phyloP scores from a whole-genome alignment of 2,329 filamentous ascomycete species.

The Zalaria obscura region DNA sequence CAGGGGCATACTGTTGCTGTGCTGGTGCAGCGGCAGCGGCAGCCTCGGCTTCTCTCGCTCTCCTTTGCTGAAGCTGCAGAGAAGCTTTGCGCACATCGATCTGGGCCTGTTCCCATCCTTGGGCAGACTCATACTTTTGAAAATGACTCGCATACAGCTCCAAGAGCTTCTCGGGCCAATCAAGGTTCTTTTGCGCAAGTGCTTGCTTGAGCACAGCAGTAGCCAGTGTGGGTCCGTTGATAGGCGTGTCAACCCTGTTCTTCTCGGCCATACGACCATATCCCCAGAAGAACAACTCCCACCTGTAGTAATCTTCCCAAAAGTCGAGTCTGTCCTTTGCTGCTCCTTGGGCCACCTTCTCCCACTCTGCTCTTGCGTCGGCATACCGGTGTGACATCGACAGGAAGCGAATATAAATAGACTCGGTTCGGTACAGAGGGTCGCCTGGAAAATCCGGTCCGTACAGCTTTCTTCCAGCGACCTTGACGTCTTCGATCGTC shows the following conservation, averaged over 20 bases:
- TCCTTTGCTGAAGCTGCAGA: constrained; percentile 48
- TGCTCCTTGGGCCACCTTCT: constrained; percentile 17
- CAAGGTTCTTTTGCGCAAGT: constrained; percentile 45
- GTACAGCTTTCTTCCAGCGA: constrained; percentile 63
- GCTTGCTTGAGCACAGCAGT: constrained; percentile 66
- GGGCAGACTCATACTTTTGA: constrained; percentile 75
- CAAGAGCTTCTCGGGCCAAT: constrained; percentile 64
- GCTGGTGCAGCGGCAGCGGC: constrained; percentile 40
- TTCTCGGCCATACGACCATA: constrained; percentile 39
- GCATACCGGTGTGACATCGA: constrained; percentile 69
- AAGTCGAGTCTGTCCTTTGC: constrained; percentile 56
- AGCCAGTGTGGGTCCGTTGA: constrained; percentile 55
- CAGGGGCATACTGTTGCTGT: constrained; percentile 14
- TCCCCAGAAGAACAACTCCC: constrained; percentile 68
- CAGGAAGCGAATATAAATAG: constrained; percentile 82
- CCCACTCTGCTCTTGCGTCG: constrained; percentile 65
- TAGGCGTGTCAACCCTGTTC: constrained; percentile 32
- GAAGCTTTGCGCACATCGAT: constrained; percentile 58
- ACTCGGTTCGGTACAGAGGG: constrained; percentile 73
- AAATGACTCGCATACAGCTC: constrained; percentile 67
- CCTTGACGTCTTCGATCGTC: constrained; percentile 71
- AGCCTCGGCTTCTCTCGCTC: constrained; percentile 54
- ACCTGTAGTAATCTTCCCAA: constrained; percentile 83
- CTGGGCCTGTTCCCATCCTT: constrained; percentile 58
- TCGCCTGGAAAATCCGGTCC: constrained; percentile 71